Percentiles rank a stretch among this genome's conserved stretches.
phyloP scores from a whole-genome alignment of 192 early-diverging fungal species.

The Backusella tarrabulga region DNA sequence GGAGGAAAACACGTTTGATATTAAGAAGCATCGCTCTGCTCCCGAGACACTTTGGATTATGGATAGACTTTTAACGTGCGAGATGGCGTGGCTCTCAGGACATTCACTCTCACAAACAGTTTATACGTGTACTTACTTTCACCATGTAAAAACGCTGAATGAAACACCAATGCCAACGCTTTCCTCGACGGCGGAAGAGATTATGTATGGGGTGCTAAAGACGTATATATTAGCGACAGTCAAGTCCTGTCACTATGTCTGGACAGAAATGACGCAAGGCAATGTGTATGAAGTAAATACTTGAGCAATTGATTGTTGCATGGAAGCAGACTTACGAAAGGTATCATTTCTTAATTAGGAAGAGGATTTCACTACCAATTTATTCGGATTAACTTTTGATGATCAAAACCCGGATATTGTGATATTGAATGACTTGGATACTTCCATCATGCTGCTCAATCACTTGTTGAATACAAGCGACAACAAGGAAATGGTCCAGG shows the following conservation, averaged over 20 bases:
- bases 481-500: constrained; percentile 11
- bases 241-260: constrained; percentile 50
- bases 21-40: constrained; percentile 34
- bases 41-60: constrained; percentile 43
- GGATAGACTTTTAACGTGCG: constrained; percentile 49
- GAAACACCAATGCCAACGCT: not conserved
- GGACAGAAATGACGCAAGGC: constrained; percentile 54
- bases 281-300: constrained; percentile 50
- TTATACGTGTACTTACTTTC: constrained; percentile 55
- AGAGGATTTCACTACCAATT: constrained; percentile 60
- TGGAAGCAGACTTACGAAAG: too few species aligned
- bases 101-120: constrained; percentile 60
- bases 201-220: constrained; percentile 43
- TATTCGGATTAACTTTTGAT: constrained; percentile 48
- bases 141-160: constrained; percentile 39
- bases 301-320: too few species aligned
- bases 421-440: constrained; percentile 39
- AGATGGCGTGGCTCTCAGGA: constrained; percentile 64
- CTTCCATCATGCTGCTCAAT: constrained; percentile 11
- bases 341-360: constrained; percentile 30
- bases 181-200: constrained; percentile 9
- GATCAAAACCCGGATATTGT: constrained; percentile 40
- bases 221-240: constrained; percentile 47
- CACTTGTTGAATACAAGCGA: not conserved
- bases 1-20: constrained; percentile 40